Base-by-base conservation (phyloP, 75 land plant genomes). In the Adiantum capillusveneris region DNA sequence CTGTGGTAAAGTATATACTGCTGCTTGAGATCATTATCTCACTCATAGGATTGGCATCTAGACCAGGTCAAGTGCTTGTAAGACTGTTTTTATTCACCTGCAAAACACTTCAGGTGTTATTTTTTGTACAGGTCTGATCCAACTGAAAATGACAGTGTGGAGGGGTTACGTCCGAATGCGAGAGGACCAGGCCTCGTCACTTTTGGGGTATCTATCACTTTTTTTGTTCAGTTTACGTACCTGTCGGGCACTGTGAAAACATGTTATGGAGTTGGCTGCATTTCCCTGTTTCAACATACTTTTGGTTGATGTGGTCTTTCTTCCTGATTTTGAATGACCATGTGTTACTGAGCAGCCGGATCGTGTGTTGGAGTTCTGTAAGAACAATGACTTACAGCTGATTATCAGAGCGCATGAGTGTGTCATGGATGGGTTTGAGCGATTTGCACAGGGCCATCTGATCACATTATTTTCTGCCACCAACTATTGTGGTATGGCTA, bases 341-440 rank as follows among this genome's bases (percentile, higher is more conserved):
- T 34, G 9, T 34, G 9, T 34, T 34, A 9, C n/a, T 34, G 37
- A 34, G 9, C 80, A 95, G 99, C 99, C 99, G 64, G 99, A 95
- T 63, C 79, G 99, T 30, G 99, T 95, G 11, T 85, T 95, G 88
- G 99, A 95, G 70, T 95, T 95, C 54, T 95, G 99, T 74, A 90
- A 95, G 49, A 90, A 90, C 65, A 95, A 95, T 64, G 95, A 95
- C 62, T 80, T 95, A 26, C 99, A 95, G 76, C 71, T 95, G 51
- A 95, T 95, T 55, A 84, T 95, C 22, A 81, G 99, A 26, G 99
- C 99, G 21, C 99, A 95, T 78, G 99, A 95, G 68, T 95, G 99
- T 78, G 97, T 95, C 13, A 95, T 95, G 99, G 99, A 95, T 76
- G 99, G 99, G 16, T 95, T 95, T 78, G 99, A 95, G 72, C 96